phyloP scores from a whole-genome alignment of 306 rosid genomes.

The Trifolium subterraneum region DNA sequence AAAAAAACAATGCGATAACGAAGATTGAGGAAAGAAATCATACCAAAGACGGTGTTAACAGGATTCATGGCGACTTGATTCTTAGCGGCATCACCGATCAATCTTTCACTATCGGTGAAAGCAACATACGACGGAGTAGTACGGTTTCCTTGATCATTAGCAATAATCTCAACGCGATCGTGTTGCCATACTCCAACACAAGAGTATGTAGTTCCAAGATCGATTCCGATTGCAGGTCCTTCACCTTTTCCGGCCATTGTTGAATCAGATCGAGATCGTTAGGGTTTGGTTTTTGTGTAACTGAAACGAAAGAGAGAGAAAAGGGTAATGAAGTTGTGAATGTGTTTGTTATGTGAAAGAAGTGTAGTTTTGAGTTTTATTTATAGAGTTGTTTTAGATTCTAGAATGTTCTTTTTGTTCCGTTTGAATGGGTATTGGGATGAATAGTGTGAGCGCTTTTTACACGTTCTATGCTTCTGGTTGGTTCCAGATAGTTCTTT shows the following conservation, averaged over 20 bases:
- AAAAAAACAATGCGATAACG: not conserved
- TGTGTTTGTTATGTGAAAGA: not conserved
- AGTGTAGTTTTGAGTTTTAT: not conserved
- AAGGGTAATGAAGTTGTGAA: not conserved
- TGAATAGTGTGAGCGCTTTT: not conserved
- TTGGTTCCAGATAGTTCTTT: constrained; percentile 36
- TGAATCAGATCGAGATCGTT: not conserved
- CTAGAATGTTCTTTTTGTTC: constrained; percentile 39
- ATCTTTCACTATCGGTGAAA: constrained; percentile 61
- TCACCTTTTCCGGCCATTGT: constrained; percentile 67
- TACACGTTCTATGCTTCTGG: constrained; percentile 17
- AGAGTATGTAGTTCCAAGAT: constrained; percentile 72
- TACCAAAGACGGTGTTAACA: constrained; percentile 69
- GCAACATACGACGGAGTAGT: constrained; percentile 72
- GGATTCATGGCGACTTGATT: constrained; percentile 84
- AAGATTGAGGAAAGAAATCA: not conserved
- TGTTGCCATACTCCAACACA: constrained; percentile 80
- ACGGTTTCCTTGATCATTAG: constrained; percentile 72
- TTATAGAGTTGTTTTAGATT: not conserved
- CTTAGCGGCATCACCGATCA: constrained; percentile 78
- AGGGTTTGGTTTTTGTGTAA: not conserved
- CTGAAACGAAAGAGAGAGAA: not conserved
- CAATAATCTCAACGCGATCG: constrained; percentile 71
- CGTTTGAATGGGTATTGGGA: not conserved
- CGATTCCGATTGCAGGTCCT: constrained; percentile 71